These are phyloP conservation scores for Cryptosporidium xiaoi DNA, from an alignment of 169 alveolate species.

Conservation along the genomic window DNA sequence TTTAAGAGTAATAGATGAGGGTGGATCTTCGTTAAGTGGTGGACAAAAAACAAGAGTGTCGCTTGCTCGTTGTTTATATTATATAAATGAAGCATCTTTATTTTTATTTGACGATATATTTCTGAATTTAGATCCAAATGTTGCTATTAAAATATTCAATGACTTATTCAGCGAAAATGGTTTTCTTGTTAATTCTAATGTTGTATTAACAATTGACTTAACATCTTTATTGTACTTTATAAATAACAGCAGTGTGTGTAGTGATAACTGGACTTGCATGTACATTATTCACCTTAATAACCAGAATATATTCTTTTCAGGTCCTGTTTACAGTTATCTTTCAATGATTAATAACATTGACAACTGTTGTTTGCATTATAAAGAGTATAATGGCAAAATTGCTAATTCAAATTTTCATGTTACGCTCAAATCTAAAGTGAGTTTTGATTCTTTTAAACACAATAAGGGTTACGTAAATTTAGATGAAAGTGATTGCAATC, in stretches of 20 bases:
- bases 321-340: constrained; percentile 17
- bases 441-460: too few species aligned
- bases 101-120: constrained; percentile 62
- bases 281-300: constrained; percentile 47
- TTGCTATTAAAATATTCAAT: constrained; percentile 28
- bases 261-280: background rate
- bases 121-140: constrained; percentile 61
- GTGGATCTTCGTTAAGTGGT: constrained; percentile 89
- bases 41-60: constrained; percentile 93
- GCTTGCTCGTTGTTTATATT: constrained; percentile 91
- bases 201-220: constrained; percentile 37
- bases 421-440: too few species aligned
- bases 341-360: background rate
- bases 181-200: constrained; percentile 33
- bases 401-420: too few species aligned
- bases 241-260: background rate
- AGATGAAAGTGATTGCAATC: too few species aligned
- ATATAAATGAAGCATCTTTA: constrained; percentile 32
- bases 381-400: too few species aligned
- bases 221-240: constrained; percentile 41
- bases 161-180: constrained; percentile 30
- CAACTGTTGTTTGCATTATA: too few species aligned
- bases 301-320: constrained; percentile 41
- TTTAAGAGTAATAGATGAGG: constrained; percentile 85
- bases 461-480: too few species aligned